Base-by-base conservation (phyloP, 345 rosid species). In the Turnera subulata region DNA sequence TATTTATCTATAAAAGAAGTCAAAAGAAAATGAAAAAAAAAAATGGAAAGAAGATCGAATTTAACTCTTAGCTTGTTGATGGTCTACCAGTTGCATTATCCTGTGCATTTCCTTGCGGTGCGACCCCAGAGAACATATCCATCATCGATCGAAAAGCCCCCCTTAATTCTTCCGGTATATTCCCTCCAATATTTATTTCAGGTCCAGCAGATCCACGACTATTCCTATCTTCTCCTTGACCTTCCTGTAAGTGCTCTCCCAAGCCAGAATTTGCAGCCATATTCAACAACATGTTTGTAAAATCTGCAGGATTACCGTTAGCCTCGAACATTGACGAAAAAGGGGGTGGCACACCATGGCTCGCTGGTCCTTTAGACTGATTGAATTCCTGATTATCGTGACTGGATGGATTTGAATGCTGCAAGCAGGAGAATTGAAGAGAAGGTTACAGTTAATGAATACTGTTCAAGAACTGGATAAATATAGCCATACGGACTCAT, bases 131-230 rank as follows among this genome's bases (percentile, higher is more conserved):
- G 53, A 89, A 79, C 89, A 84, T 79, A 22, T 70, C 80, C 91
- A 89, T 86, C 73, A 82, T 45, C 16, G 90, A 82, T 63, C 81
- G 73, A 65, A 86, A 66, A 15, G 89, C 88, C 20, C 82, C 87
- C 0, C 77, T 67, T 20, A 89, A 26, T 33, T 86, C 89, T 45
- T 71, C 76, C 1, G 89, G 82, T 62, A 78, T 58, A 32, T 50
- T 69, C 50, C 74, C 80, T 58, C 73, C 80, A 0, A 82, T 53
- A 53, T 75, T 69, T 58, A 64, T 71, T 45, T 58, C 81, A 32
- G 82, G 73, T 35, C 58, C 83, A 2, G 61, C 74, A 1, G 70
- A 50, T 39, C 66, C 76, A 26, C 62, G 50, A 12, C 8, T 43
- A 32, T 53, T 59, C 21, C 51, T 2, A 20, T 51, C 65, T 57